A percentile compares a stretch with the other conserved stretches of the same genome.
Evolutionary conservation across 495 filamentous ascomycete genomes (phyloP).

Genomic region (Amphirosellinia nigrospora): DNA sequence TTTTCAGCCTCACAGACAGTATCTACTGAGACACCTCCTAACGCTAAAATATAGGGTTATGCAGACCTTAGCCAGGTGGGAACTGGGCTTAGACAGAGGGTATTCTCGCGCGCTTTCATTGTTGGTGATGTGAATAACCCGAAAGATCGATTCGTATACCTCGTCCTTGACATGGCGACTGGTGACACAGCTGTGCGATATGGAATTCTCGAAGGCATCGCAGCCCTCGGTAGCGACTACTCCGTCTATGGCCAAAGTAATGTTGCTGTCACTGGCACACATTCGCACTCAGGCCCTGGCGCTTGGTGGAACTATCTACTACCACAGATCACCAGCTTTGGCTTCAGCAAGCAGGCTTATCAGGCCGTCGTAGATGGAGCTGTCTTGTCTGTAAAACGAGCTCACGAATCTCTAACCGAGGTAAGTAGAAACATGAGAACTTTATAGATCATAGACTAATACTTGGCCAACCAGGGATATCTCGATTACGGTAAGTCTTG

Average conservation of each 20-base stretch:
- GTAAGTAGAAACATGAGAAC: conserved; percentile 47
- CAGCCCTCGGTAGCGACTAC: conserved; percentile 58
- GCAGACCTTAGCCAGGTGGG: conserved; percentile 79
- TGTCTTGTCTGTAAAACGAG: conserved; percentile 79
- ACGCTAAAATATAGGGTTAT: conserved; percentile 60
- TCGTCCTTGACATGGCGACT: conserved; percentile 80
- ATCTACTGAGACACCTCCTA: background rate
- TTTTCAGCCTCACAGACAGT: background rate
- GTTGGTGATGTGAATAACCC: conserved; percentile 73
- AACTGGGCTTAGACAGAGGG: conserved; percentile 79
- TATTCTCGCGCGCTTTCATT: conserved; percentile 91
- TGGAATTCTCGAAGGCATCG: conserved; percentile 78
- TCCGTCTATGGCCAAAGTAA: conserved; percentile 75
- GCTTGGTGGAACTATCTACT: conserved; percentile 97
- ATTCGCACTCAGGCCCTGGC: conserved; percentile 90
- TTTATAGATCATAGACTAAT: conserved; percentile 18
- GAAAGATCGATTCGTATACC: conserved; percentile 81
- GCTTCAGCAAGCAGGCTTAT: conserved; percentile 87
- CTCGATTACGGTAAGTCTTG: conserved; percentile 48
- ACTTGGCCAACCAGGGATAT: conserved; percentile 41
- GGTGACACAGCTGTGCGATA: conserved; percentile 90
- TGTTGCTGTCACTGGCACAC: conserved; percentile 88
- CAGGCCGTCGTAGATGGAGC: conserved; percentile 89
- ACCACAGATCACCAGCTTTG: conserved; percentile 87
- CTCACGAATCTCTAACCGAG: conserved; percentile 75